Base-by-base conservation (phyloP, 2,329 filamentous ascomycete species). In the Curvularia spicifera region DNA sequence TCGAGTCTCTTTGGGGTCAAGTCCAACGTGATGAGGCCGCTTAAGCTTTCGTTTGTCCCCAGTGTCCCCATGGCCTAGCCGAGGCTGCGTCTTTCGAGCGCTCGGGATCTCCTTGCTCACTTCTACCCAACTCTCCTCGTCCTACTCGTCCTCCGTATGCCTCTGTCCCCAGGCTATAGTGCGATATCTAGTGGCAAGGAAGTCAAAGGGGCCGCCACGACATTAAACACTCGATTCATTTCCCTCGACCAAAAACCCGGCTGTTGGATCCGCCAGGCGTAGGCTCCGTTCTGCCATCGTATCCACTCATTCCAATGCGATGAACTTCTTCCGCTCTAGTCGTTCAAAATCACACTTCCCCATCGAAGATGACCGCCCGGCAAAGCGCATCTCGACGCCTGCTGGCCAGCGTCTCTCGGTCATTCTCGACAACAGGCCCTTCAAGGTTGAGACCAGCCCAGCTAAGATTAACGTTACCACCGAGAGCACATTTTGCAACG, bases 311-410 rank as follows among this genome's bases (percentile, higher is more conserved):
- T 29, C 43, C 53, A 39, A 33, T 44, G 43, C 48, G 31, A 75
- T 75, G 72, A 67, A 68, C 48, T 59, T 71, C 57, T 70, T 71
- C 56, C 64, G 65, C 26, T 52, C 61, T 13, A 70, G 66, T 43
- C 65, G 65, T 26, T 59, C 68, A 12, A 66, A 52, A 20, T 53
- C 67, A 48, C 68, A 75, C 53, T 64, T 71, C 26, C 55, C 66
- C 24, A 56, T 65, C 53, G 58, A 63, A 40, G 67, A 67, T 43
- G 65, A 73, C 48, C 73, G 72, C 6, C 71, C 73, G 22, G 68
- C 76, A 15, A 78, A 78, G 65, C 76, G 76, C 42, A 79, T 80
- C 49, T 78, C 76, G 3, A 78, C 78, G 28, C 76, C 77, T 48
- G 78, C 77, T 24, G 78, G 78, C 31, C 71, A 76, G 50, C 76